phyloP scores from a whole-genome alignment of 805 yeast genomes.

The Gaillardinia entomophila region DNA sequence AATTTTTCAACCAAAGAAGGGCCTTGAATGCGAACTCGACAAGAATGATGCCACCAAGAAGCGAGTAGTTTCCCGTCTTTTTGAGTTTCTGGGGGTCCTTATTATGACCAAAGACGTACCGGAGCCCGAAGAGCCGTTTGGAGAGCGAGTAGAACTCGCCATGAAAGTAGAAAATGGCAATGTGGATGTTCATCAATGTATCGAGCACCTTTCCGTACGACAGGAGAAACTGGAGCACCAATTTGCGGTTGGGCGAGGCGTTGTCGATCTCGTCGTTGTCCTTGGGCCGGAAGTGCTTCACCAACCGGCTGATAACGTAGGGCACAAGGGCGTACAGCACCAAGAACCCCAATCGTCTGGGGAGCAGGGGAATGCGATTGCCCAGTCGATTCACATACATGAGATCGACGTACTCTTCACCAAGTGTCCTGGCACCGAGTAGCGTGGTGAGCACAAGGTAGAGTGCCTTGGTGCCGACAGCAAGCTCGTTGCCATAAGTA shows the following conservation, averaged over 20 bases:
- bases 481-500: constrained; percentile 55
- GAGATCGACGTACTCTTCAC: constrained; percentile 90
- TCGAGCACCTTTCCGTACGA: constrained; percentile 47
- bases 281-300: constrained; percentile 15
- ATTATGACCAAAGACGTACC: constrained; percentile 71
- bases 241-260: constrained; percentile 8
- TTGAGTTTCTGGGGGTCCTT: constrained; percentile 36
- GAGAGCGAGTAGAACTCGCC: constrained; percentile 79
- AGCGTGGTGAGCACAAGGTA: constrained; percentile 76
- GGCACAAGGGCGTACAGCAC: constrained; percentile 61
- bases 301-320: constrained; percentile 34
- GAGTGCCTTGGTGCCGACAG: constrained; percentile 49
- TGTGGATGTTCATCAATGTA: constrained; percentile 57
- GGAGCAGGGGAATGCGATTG: constrained; percentile 37
- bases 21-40: constrained; percentile 46
- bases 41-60: constrained; percentile 61
- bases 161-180: constrained; percentile 75
- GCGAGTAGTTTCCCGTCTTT: constrained; percentile 60
- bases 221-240: constrained; percentile 14
- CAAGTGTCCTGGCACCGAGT: constrained; percentile 73
- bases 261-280: constrained; percentile 9
- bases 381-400: constrained; percentile 57
- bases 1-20: constrained; percentile 23
- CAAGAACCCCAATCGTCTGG: constrained; percentile 53
- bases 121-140: constrained; percentile 71